Evolutionary conservation across 305 asterid genomes (phyloP), one percentile per base, ranked within the genome.

Genomic region (Stenogyne calaminthoides): DNA sequence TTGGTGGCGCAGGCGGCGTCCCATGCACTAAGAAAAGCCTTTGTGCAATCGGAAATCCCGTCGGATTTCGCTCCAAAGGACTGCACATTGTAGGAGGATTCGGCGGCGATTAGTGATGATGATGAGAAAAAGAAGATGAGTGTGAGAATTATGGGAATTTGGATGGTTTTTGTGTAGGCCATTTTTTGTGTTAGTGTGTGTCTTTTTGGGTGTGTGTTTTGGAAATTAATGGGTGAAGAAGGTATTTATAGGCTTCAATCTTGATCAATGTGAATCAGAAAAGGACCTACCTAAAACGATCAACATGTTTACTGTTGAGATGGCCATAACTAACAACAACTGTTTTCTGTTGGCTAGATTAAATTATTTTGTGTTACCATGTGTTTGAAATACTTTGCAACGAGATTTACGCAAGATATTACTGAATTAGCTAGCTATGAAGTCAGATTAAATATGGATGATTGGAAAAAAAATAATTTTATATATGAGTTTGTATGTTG

Each of bases 1-100:
- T 69, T 20, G 63, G 88, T 46, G 65, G 88, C 83, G 60, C 97
- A 91, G 25, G 90, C 96, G 1, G 91, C 87, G 9, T 64, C 76
- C 97, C 97, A 91, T 37, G 93, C 91, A 25, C 72, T 78, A 2
- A 87, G 55, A 29, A 91, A 91, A 9, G 92, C 88, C 64, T 82
- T 79, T 0, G 89, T 73, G 51, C 80, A 79, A 37, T 91, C 96
- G 11, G 87, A 82, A 40, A 72, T 76, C 0, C 92, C 92, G 2
- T 80, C 81, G 10, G 87, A 11, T 72, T 81, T 86, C 0, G 97
- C 96, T 0, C 97, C 96, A n/a, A 70, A 89, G 0, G 67, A 76
- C 47, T 71, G 76, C 52, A 91, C 88, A 49, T 80, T 86, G 86
- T 73, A 86, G 39, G 69, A 70, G 54, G 81, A 72, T 14, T 70